A percentile compares a stretch with the other conserved stretches of the same genome.
Evolutionary conservation across 495 filamentous ascomycete genomes (phyloP).

Genomic region (Haplographium delicatum): DNA sequence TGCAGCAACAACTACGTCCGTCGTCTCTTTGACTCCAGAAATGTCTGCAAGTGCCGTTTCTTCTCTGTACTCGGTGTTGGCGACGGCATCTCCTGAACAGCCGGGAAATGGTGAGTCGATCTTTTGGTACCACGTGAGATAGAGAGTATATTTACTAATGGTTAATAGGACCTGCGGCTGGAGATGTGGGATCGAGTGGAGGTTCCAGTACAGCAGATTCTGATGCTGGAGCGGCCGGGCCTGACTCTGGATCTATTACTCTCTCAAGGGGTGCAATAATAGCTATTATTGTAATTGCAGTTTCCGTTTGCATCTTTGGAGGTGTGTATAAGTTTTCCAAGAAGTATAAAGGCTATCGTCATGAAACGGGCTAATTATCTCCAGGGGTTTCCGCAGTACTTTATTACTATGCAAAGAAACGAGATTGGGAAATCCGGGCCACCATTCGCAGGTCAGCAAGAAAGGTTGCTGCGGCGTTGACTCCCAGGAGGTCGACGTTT

Average conservation of each 20-base stretch:
- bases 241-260: conserved; percentile 40
- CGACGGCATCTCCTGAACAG: conserved; percentile 21
- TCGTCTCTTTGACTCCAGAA: conserved; percentile 21
- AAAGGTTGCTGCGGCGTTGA: conserved; percentile 48
- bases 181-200: conserved; percentile 22
- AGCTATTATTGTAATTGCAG: conserved; percentile 58
- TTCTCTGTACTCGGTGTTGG: conserved; percentile 18
- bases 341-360: too few relatives aligned
- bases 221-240: conserved; percentile 51
- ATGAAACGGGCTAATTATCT: conserved; percentile 15
- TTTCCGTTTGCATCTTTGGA: conserved; percentile 50
- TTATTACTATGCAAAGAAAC: conserved; percentile 52
- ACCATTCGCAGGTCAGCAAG: conserved; percentile 46
- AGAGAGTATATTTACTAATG: too few relatives aligned
- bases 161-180: conserved; percentile 14
- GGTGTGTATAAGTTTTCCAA: conserved; percentile 37
- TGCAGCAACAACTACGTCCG: conserved; percentile 7
- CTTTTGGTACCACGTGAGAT: too few relatives aligned
- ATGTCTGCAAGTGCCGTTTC: conserved; percentile 25
- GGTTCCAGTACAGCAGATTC: conserved; percentile 29
- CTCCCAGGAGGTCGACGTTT: conserved; percentile 48
- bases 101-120: conserved; percentile 17
- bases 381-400: conserved; percentile 43
- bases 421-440: conserved; percentile 49
- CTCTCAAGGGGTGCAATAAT: conserved; percentile 55